These are phyloP conservation scores for Pseudocercospora musae DNA, from an alignment of 2,329 filamentous ascomycete genomes.

Conservation along the genomic window DNA sequence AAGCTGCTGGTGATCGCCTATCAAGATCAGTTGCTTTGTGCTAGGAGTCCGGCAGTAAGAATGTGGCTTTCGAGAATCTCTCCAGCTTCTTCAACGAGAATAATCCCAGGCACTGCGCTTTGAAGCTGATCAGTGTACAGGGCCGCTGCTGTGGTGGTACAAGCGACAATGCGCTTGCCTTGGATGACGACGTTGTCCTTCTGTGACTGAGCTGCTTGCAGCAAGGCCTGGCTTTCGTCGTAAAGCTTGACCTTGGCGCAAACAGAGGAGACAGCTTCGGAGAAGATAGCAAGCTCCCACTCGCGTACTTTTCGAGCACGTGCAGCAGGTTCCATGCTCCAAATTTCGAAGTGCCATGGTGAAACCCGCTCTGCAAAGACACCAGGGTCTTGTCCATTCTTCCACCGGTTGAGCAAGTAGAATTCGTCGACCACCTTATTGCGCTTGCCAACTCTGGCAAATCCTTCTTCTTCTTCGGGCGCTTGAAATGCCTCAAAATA, in stretches of 20 bases:
- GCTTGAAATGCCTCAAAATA: not conserved
- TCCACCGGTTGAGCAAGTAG: not conserved
- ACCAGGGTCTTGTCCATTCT: not conserved
- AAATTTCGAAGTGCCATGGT: not conserved
- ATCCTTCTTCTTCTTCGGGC: not conserved
- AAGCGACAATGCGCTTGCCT: not conserved
- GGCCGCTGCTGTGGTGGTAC: not conserved
- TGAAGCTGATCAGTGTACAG: not conserved
- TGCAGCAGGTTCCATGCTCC: not conserved
- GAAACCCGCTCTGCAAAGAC: not conserved
- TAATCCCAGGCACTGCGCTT: not conserved
- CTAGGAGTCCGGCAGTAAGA: conserved; percentile 55
- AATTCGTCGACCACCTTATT: not conserved
- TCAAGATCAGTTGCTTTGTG: conserved; percentile 62
- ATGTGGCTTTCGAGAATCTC: conserved; percentile 26
- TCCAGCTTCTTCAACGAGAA: not conserved
- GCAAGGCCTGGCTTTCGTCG: not conserved
- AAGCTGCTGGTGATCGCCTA: conserved; percentile 62
- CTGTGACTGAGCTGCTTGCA: not conserved
- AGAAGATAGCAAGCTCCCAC: not conserved
- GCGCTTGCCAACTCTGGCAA: not conserved
- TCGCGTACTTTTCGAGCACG: not conserved
- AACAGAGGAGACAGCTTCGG: not conserved
- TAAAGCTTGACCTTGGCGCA: not conserved
- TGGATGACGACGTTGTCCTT: not conserved